Percentiles rank a stretch among this genome's conserved stretches.
Conservation (phyloP, 1,284 basidiomycete species). For the Marasmius oreades region DNA sequence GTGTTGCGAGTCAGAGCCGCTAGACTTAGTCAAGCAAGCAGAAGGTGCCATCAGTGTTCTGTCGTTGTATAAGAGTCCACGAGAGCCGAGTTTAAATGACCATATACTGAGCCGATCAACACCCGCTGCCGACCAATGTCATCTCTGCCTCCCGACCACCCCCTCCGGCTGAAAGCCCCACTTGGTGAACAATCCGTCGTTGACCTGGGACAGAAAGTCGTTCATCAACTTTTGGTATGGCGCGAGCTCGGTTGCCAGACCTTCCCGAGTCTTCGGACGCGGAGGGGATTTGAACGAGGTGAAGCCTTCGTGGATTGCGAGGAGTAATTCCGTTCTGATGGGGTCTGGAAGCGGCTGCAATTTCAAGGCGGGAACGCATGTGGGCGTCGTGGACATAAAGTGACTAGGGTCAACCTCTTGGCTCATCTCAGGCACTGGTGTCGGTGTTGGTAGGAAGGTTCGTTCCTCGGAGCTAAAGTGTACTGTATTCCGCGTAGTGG, state of each 20-base stretch:
- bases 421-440: not conserved
- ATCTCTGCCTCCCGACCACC: not conserved
- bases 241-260: conserved; percentile 21
- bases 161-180: not conserved
- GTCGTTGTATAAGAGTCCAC: too few relatives aligned
- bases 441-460: not conserved
- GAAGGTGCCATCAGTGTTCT: too few relatives aligned
- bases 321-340: not conserved
- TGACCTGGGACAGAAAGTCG: conserved; percentile 5
- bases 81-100: too few relatives aligned
- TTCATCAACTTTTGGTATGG: conserved; percentile 19
- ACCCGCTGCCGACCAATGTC: too few relatives aligned
- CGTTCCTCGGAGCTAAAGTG: not conserved
- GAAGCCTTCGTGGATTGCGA: conserved; percentile 12
- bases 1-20: too few relatives aligned
- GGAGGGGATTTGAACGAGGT: conserved; percentile 8
- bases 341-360: conserved; percentile 4
- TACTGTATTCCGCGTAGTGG: not conserved
- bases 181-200: not conserved
- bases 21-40: too few relatives aligned
- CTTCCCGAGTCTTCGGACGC: conserved; percentile 16
- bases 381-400: not conserved
- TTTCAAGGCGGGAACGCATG: not conserved
- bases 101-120: not conserved
- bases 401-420: not conserved